Evolutionary conservation across 345 rosid genomes (phyloP), one percentile per base, ranked within the genome.

Genomic region (Eucalyptus marginata): DNA sequence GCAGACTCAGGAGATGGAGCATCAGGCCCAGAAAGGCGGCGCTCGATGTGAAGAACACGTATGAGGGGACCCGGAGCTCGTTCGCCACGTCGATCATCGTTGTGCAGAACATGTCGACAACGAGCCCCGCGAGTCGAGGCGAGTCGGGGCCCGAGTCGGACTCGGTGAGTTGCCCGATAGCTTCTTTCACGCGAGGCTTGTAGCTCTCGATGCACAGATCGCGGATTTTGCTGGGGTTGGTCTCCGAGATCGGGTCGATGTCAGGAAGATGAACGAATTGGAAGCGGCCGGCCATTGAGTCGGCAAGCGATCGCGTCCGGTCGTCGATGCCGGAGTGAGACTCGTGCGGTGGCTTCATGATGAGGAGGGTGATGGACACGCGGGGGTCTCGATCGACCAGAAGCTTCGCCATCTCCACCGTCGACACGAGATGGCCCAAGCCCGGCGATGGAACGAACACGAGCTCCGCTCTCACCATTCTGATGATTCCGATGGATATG

Each of bases 71-170:
- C 5, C 89, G 90, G n/a, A 93, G 66, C 76, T 90, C 92, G 16
- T 81, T 86, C 5, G 91, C 95, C 7, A 93, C 86, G 71, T 94
- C 94, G 25, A 92, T 79, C 89, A 92, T 80, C 7, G 89, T 10
- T 14, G 88, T 25, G 89, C 93, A 92, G 54, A 94, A 93, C 88
- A 93, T 24, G 88, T 91, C 95, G 25, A 91, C 22, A n/a, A 93
- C 87, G 49, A 94, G 64, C 36, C 92, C 94, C 6, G 89, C 93
- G 16, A 86, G 36, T 14, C 54, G 44, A 86, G 46, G 79, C 27
- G 58, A 22, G 59, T 62, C 49, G 36, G 15, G 36, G 25, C n/a
- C 58, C 14, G 49, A 59, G 36, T 5, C 29, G 43, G 40, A n/a
- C 58, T 84, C 7, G 4, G 84, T 20, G 9, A 89, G 87, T 14